A percentile compares a stretch with the other conserved stretches of the same genome.
Conservation (phyloP, 108 stramenopile genomes). For the Cyclotella atomus region DNA sequence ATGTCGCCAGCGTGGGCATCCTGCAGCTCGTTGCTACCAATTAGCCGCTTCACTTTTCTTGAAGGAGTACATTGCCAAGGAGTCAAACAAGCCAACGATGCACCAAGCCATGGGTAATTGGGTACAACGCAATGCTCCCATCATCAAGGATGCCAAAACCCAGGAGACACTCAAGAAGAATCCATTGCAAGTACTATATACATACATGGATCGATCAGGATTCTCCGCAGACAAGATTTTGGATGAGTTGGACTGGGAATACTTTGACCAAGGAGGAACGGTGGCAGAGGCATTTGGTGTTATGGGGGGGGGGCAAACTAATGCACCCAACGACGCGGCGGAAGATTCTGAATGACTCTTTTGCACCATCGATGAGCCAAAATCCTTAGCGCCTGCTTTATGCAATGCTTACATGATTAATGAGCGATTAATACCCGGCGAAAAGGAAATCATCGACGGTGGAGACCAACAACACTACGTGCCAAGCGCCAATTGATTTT, state of each 20-base stretch:
- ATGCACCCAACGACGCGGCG: not conserved
- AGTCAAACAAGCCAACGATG: not conserved
- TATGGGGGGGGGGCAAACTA: too few species aligned
- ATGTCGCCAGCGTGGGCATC: not conserved
- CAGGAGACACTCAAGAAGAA: not conserved
- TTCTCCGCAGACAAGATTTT: not conserved
- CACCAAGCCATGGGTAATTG: not conserved
- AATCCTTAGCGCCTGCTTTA: not conserved
- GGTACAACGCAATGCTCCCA: not conserved
- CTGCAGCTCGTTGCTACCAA: not conserved
- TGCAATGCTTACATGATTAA: not conserved
- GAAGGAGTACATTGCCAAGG: not conserved
- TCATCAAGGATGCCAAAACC: not conserved
- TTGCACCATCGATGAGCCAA: not conserved
- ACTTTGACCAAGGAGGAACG: not conserved
- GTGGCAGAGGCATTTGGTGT: too few species aligned
- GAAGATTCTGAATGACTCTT: not conserved
- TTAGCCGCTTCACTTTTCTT: not conserved
- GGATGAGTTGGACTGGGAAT: not conserved
- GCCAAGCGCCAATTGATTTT: not conserved
- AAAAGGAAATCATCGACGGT: not conserved
- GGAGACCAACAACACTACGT: not conserved
- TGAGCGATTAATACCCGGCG: not conserved
- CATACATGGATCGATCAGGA: not conserved
- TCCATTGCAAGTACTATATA: not conserved